phyloP scores from a whole-genome alignment of 2,329 filamentous ascomycete species.

The Diaporthe sp. region DNA sequence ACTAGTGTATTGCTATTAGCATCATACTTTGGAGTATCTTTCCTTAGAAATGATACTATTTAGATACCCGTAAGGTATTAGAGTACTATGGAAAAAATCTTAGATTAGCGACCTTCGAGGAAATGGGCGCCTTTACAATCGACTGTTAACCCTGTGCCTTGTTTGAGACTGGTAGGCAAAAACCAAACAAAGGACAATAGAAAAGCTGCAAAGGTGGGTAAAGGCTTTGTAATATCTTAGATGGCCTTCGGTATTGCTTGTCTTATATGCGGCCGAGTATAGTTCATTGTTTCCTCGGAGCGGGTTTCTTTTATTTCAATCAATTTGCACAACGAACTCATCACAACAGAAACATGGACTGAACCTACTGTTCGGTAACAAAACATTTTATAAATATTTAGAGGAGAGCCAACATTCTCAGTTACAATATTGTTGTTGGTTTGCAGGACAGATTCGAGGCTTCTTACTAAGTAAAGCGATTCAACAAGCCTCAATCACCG shows the following conservation, averaged over 20 bases:
- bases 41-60: too few species aligned
- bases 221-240: neutral
- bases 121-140: neutral
- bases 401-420: neutral
- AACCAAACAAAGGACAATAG: neutral
- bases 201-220: neutral
- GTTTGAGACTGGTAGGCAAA: neutral
- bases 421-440: neutral
- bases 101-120: too few species aligned
- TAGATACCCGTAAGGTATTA: too few species aligned
- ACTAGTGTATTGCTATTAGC: too few species aligned
- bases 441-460: neutral
- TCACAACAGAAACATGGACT: neutral
- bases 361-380: fast-evolving
- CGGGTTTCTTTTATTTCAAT: neutral
- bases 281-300: neutral
- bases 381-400: neutral
- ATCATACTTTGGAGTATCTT: too few species aligned
- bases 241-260: neutral
- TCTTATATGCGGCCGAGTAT: neutral
- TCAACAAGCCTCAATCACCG: neutral
- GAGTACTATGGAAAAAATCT: too few species aligned
- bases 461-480: neutral
- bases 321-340: neutral
- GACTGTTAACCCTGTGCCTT: neutral